Percentiles rank a stretch among this genome's conserved stretches.
Conservation (phyloP, 1,139 yeast species). For the Pichia norvegensis region DNA sequence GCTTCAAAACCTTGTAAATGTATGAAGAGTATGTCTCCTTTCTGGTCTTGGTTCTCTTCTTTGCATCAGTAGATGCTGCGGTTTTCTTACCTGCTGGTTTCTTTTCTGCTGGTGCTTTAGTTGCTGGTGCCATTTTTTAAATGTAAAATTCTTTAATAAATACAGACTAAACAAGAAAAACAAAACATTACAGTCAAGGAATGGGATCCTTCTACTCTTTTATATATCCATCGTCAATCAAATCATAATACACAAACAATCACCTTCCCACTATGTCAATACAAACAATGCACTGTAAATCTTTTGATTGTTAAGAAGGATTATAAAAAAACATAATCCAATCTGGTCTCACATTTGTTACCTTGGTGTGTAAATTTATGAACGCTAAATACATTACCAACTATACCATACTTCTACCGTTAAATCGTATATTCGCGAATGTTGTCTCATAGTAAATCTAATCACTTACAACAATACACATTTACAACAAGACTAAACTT, state of each 20-base stretch:
- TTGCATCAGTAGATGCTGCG: constrained; percentile 65
- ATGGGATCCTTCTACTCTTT: background rate
- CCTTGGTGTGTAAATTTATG: background rate
- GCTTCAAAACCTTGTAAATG: constrained; percentile 96
- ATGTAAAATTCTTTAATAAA: constrained; percentile 3
- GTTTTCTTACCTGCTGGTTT: constrained; percentile 97
- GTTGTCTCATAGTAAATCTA: background rate
- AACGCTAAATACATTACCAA: background rate
- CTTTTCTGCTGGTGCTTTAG: constrained; percentile 98
- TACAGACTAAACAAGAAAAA: background rate
- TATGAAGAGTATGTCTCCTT: constrained; percentile 98
- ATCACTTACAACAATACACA: background rate
- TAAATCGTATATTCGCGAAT: background rate
- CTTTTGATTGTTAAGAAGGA: background rate
- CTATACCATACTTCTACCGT: background rate
- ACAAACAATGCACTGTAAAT: no score
- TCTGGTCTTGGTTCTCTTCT: constrained; percentile 96
- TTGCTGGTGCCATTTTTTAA: constrained; percentile 91
- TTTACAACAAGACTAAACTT: no score
- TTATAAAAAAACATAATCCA: background rate
- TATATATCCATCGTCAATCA: background rate
- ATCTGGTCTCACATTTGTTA: background rate
- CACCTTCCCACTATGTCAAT: no score
- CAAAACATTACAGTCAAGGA: no score
- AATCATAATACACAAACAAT: no score